Evolutionary conservation across 2,329 filamentous ascomycete species (phyloP).

Genomic region (Cladosporium sp.): DNA sequence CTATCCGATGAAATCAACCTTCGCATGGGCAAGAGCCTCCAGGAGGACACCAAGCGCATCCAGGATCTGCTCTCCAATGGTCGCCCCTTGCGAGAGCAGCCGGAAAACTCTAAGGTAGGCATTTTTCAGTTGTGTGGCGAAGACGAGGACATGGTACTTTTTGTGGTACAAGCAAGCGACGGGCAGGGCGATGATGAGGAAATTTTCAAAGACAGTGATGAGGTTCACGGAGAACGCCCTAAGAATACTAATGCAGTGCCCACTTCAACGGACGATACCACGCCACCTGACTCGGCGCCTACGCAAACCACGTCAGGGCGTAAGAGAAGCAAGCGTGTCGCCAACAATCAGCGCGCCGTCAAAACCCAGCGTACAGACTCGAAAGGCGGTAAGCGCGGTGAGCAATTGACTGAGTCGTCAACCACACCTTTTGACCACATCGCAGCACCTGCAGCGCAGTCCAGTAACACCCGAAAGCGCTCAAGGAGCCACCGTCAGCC

Average conservation of each 20-base stretch:
- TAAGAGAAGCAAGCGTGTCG: background rate
- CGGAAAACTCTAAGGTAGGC: slow-evolving; percentile 24
- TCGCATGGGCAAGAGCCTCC: slow-evolving; percentile 22
- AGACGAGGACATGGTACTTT: slow-evolving; percentile 34
- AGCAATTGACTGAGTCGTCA: background rate
- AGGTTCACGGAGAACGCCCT: background rate
- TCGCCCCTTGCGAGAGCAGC: slow-evolving; percentile 25
- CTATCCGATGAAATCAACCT: slow-evolving; percentile 25
- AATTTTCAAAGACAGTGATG: background rate
- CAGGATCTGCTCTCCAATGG: slow-evolving; percentile 22
- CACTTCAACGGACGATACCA: background rate
- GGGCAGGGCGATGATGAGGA: background rate
- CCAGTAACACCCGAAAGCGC: background rate
- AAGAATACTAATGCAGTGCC: background rate
- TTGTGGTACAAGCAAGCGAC: slow-evolving; percentile 34
- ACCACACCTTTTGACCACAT: background rate
- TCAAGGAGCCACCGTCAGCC: no score
- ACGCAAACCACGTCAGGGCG: background rate
- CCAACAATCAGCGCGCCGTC: background rate
- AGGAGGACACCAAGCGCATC: slow-evolving; percentile 25
- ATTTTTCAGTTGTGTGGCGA: slow-evolving; percentile 36
- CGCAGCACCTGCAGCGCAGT: background rate
- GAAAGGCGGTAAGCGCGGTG: background rate
- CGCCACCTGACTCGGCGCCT: background rate
- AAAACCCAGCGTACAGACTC: background rate